Evolutionary conservation across 768 basidiomycete genomes (phyloP), one percentile per base, ranked within the genome.

Genomic region (Amanita muscaria): DNA sequence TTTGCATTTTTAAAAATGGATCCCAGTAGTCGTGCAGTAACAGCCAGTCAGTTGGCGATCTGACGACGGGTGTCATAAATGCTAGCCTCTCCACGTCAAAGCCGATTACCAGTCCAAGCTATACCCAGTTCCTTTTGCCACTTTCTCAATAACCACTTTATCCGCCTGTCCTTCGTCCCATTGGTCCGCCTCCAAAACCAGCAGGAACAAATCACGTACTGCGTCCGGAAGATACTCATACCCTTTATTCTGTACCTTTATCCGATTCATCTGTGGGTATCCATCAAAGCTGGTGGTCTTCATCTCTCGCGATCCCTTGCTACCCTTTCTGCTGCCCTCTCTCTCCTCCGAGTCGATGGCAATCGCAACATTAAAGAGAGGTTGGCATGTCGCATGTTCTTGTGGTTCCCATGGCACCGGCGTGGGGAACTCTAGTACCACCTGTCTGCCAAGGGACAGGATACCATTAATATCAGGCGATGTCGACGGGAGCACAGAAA

Each of bases 311-410:
- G 21, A 49, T 50, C 42, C 62, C 61, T 32, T 59, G 56, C 47
- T 62, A 67, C 11, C 66, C 66, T 36, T 63, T 59, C 10, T 61
- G 22, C 64, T 59, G 10, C 61, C 59, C 51, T 66, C 58, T 33
- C 50, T 47, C 29, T 51, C 53, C 40, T 56, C 53, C 3, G 41
- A 44, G 1, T 19, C 40, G 6, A 37, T 31, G 5, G 50, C 32
- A 6, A 24, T 22, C 31, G 67, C 52, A 19, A 69, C 42, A 9
- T 66, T 52, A 18, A 67, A 62, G 15, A 65, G 64, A 12, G 65
- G 62, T 43, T 57, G 57, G n/a, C 59, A 53, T 11, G 66, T 67
- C 12, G 31, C 52, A 2, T 48, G 49, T 48, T 65, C 68, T 68
- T 8, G 58, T 62, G 44, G 67, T 67, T 27, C 63, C 53, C 48